Conservation (phyloP, 306 rosid species). For the Sicyos edulis region DNA sequence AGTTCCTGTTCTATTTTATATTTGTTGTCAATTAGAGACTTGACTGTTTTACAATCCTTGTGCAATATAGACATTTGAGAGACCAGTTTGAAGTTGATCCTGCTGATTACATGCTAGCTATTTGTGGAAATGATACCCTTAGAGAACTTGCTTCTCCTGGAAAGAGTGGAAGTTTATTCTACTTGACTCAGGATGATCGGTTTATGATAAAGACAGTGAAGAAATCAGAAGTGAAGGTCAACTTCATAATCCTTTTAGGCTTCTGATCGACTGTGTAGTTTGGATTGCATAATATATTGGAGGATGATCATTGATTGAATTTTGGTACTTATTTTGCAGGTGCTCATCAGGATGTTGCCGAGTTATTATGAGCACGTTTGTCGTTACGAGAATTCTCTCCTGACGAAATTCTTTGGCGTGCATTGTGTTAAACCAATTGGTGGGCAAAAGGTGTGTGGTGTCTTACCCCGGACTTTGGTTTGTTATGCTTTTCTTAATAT, state of each 20-base stretch:
- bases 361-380: slow-evolving; percentile 68
- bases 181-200: slow-evolving; percentile 89
- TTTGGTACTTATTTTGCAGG: slow-evolving; percentile 42
- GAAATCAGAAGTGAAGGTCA: slow-evolving; percentile 96
- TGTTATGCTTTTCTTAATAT: not conserved
- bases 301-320: slow-evolving; percentile 18
- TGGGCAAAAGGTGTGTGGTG: slow-evolving; percentile 68
- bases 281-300: slow-evolving; percentile 9
- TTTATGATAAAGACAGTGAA: slow-evolving; percentile 94
- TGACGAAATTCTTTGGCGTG: slow-evolving; percentile 88
- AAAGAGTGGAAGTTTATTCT: slow-evolving; percentile 89
- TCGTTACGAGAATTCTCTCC: slow-evolving; percentile 68
- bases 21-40: not conserved
- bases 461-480: not conserved
- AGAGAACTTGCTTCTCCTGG: slow-evolving; percentile 97
- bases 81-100: slow-evolving; percentile 81
- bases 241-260: not conserved
- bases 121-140: slow-evolving; percentile 84
- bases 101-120: slow-evolving; percentile 91
- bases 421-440: slow-evolving; percentile 96
- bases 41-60: not conserved
- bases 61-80: slow-evolving; percentile 56
- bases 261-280: not conserved
- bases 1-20: not conserved
- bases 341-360: slow-evolving; percentile 85